Conservation (phyloP, 2,329 filamentous ascomycete genomes). For the Fusarium chuoi region DNA sequence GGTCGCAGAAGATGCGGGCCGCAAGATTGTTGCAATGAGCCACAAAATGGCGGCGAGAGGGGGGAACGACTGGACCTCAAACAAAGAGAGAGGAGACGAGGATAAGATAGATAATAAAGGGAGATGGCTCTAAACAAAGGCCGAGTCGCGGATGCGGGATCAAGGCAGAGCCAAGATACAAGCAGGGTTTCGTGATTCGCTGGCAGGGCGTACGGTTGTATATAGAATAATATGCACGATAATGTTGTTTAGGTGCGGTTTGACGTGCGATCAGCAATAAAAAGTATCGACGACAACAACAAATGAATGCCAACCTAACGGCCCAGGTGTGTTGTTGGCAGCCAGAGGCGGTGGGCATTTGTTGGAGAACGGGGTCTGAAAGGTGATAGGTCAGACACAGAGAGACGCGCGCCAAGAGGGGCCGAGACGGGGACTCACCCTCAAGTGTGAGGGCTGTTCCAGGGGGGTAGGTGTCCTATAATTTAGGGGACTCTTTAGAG, state of each 20-base stretch:
- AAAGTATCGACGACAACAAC: slow-evolving; percentile 34
- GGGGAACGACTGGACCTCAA: slow-evolving; percentile 18
- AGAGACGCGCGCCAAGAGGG: slow-evolving; percentile 33
- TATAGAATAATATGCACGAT: slow-evolving; percentile 20
- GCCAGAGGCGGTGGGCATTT: slow-evolving; percentile 41
- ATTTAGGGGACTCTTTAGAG: slow-evolving; percentile 29
- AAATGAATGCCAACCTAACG: slow-evolving; percentile 26
- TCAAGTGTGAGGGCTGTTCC: slow-evolving; percentile 1
- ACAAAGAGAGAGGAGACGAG: slow-evolving; percentile 9
- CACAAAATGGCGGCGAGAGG: slow-evolving; percentile 41
- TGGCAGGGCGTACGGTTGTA: slow-evolving; percentile 26
- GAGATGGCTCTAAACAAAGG: slow-evolving; percentile 8
- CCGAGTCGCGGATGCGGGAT: slow-evolving; percentile 11
- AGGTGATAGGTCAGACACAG: slow-evolving; percentile 39
- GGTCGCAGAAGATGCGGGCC: slow-evolving; percentile 40
- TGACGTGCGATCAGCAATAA: slow-evolving; percentile 38
- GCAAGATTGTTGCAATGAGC: slow-evolving; percentile 34
- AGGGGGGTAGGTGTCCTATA: slow-evolving; percentile 17
- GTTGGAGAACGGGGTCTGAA: slow-evolving; percentile 1
- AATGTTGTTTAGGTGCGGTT: slow-evolving; percentile 23
- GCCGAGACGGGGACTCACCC: slow-evolving; percentile 23
- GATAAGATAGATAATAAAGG: not conserved
- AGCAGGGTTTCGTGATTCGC: slow-evolving; percentile 23
- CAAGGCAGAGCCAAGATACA: slow-evolving; percentile 32
- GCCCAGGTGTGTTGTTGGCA: slow-evolving; percentile 24